phyloP scores from a whole-genome alignment of 2,329 filamentous ascomycete genomes.

The Stagonosporopsis tanaceti region DNA sequence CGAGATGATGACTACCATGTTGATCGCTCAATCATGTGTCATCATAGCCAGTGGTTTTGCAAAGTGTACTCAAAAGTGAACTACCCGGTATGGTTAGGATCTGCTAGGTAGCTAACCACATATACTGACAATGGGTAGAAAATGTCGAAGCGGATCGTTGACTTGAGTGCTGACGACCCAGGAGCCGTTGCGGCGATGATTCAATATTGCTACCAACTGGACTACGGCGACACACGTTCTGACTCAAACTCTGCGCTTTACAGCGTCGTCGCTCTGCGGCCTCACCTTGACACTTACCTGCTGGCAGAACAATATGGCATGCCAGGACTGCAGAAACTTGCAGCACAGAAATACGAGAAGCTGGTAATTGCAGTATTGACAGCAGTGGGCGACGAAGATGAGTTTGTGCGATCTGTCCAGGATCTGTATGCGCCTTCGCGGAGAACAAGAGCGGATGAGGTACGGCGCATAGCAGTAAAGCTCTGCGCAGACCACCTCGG shows the following conservation, averaged over 20 bases:
- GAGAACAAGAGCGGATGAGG: conserved; percentile 31
- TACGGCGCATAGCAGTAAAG: conserved; percentile 32
- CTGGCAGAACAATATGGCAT: conserved; percentile 41
- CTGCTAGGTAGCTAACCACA: background rate
- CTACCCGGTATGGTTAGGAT: conserved; percentile 24
- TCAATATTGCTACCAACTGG: conserved; percentile 44
- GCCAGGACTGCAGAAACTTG: conserved; percentile 34
- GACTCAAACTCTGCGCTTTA: conserved; percentile 28
- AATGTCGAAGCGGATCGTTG: conserved; percentile 35
- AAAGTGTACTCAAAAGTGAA: conserved; percentile 39
- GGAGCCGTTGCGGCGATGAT: conserved; percentile 45
- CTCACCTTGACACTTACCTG: conserved; percentile 41
- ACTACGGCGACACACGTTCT: conserved; percentile 38
- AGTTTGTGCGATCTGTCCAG: conserved; percentile 35
- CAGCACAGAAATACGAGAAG: conserved; percentile 39
- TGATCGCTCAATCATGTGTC: conserved; percentile 40
- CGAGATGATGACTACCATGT: conserved; percentile 41
- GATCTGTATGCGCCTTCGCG: conserved; percentile 37
- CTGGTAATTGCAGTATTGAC: conserved; percentile 31
- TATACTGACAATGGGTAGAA: conserved; percentile 29
- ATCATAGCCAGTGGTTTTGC: conserved; percentile 42
- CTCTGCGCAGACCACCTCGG: conserved; percentile 43
- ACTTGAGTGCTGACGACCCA: conserved; percentile 42
- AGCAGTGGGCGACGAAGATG: conserved; percentile 35
- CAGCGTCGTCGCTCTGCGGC: conserved; percentile 31